A percentile compares a stretch with the other conserved stretches of the same genome.
Evolutionary conservation across 805 yeast genomes (phyloP).

Genomic region (Nakazawaea sp.): DNA sequence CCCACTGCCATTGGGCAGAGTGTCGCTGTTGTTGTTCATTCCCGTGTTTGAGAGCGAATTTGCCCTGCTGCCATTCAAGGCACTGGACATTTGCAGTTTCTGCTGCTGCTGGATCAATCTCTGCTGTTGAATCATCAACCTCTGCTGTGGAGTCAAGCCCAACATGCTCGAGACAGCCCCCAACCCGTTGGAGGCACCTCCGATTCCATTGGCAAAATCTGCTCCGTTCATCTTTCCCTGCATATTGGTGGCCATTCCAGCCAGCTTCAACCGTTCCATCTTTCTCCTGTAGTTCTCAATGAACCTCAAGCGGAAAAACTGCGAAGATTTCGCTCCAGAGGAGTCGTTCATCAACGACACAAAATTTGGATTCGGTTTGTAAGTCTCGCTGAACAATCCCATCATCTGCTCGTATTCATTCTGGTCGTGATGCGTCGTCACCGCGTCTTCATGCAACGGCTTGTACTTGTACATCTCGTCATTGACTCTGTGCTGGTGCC

Average conservation of each 20-base stretch:
- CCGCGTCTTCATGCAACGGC: conserved; percentile 54
- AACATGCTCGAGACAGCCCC: conserved; percentile 7
- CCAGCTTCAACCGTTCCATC: conserved; percentile 45
- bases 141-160: conserved; percentile 11
- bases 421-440: conserved; percentile 52
- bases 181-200: conserved; percentile 1
- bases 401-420: conserved; percentile 88
- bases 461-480: conserved; percentile 19
- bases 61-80: conserved; percentile 4
- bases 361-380: conserved; percentile 24
- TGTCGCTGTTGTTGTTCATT: neutral
- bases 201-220: neutral
- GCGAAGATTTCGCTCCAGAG: conserved; percentile 39
- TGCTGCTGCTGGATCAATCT: conserved; percentile 11
- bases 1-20: neutral
- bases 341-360: conserved; percentile 26
- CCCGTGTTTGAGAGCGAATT: conserved; percentile 1
- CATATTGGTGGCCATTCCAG: conserved; percentile 23
- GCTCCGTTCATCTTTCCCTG: conserved; percentile 10
- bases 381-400: conserved; percentile 55
- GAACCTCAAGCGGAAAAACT: conserved; percentile 81
- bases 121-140: conserved; percentile 11
- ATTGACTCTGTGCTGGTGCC: conserved; percentile 31
- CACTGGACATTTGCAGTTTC: conserved; percentile 7
- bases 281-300: conserved; percentile 80